Evolutionary conservation across 345 rosid species (phyloP).

Genomic region (Moricandia moricandioides): DNA sequence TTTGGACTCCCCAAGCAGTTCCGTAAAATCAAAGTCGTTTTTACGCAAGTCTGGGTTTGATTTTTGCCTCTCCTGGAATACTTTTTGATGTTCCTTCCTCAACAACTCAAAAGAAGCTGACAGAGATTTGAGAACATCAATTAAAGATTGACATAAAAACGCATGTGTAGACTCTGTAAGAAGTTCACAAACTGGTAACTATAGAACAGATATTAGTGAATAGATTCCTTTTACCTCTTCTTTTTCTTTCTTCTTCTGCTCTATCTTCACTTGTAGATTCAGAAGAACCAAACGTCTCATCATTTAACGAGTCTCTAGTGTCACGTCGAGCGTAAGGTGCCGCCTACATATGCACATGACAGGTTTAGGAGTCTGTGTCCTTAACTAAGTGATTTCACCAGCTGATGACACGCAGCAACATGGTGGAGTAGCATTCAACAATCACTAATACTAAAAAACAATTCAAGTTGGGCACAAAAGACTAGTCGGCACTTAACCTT

Average conservation of each 20-base stretch:
- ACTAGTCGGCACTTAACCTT: slow-evolving; percentile 53
- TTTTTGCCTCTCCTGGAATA: slow-evolving; percentile 77
- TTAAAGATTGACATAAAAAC: slow-evolving; percentile 10
- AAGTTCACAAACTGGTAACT: slow-evolving; percentile 24
- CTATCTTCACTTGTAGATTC: slow-evolving; percentile 73
- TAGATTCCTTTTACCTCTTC: slow-evolving; percentile 64
- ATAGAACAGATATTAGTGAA: slow-evolving; percentile 4
- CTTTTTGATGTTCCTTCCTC: slow-evolving; percentile 92
- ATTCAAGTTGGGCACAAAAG: slow-evolving; percentile 17
- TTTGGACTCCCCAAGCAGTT: slow-evolving; percentile 59
- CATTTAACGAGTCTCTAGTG: slow-evolving; percentile 64
- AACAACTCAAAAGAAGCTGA: slow-evolving; percentile 90
- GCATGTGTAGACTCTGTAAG: slow-evolving; percentile 10
- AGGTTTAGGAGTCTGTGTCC: slow-evolving; percentile 16
- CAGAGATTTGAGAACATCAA: slow-evolving; percentile 30
- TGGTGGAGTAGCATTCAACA: slow-evolving; percentile 23
- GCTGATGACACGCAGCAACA: slow-evolving; percentile 10
- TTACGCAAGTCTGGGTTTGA: slow-evolving; percentile 54
- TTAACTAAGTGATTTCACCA: slow-evolving; percentile 14
- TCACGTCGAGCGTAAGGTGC: slow-evolving; percentile 64
- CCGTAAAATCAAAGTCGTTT: slow-evolving; percentile 62
- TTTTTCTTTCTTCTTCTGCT: slow-evolving; percentile 93
- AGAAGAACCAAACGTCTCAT: slow-evolving; percentile 95
- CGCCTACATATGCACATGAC: slow-evolving; percentile 55
- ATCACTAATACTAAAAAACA: background rate